Evolutionary conservation across 2,329 filamentous ascomycete genomes (phyloP), one percentile per base, ranked within the genome.

Genomic region (Fusarium pilosicola): DNA sequence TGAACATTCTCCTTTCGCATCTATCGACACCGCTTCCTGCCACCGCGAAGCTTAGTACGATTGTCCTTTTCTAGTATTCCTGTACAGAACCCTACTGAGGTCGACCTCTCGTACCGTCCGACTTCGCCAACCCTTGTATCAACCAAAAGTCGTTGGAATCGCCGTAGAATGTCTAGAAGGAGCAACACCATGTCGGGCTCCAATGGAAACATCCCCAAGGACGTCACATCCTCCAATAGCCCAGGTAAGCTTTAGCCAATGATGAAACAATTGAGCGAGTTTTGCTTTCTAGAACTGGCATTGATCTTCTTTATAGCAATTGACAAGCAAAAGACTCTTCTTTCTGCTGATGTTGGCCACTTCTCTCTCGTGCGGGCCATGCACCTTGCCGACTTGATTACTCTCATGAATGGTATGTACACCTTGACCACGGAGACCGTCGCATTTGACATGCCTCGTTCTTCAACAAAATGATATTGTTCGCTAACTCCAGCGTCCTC

Each of bases 351-450:
- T 72, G 88, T 88, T 13, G 92, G 92, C 44, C 93, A 95, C 85
- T 95, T 95, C 83, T 91, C 89, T 46, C 86, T 92, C 71, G 84
- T 92, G 51, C 86, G 87, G 67, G 90, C 90, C 62, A 88, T 96
- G 81, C 91, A 97, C 82, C 87, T 97, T 80, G 91, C 95, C 74
- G 90, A 97, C 84, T 86, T 95, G 78, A 94, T 97, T 84, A 95
- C 94, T 36, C 90, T 96, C 83, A 83, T 96, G 82, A 93, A 97
- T 82, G 89, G 94, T 92, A 84, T 63, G 81, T 64, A 70, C 49
- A 46, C 58, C 45, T 41, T 34, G 26, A 30, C 20, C 24, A 26
- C 30, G n/a, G 24, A 38, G 34, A 30, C 14, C 41, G 32, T 15
- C 34, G 41, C 62, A 49, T 61, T 62, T 44, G 51, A 26, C 30